phyloP scores from a whole-genome alignment of 2,329 filamentous ascomycete species.

The Clarireedia paspali region DNA sequence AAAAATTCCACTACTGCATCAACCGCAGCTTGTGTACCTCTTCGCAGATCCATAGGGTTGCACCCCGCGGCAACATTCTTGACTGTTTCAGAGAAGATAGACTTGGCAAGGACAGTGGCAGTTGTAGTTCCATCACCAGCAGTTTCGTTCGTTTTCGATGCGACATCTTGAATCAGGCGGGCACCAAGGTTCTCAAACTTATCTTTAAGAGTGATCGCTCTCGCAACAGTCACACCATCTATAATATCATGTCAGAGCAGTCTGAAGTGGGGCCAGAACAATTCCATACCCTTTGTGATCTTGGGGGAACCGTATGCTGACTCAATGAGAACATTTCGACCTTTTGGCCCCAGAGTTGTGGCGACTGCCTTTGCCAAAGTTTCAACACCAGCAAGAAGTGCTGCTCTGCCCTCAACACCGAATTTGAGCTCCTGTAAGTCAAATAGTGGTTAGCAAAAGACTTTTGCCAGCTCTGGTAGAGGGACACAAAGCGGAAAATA shows the following conservation, averaged over 20 bases:
- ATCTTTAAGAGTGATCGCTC: constrained; percentile 88
- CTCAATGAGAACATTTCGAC: constrained; percentile 96
- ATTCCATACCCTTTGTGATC: constrained; percentile 87
- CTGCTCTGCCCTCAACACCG: constrained; percentile 84
- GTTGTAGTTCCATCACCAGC: constrained; percentile 98
- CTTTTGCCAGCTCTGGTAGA: not conserved
- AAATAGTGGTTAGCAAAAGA: constrained; percentile 8
- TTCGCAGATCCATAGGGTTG: constrained; percentile 98
- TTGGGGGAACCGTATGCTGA: constrained; percentile 98
- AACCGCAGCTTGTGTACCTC: constrained; percentile 94
- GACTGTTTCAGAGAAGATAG: constrained; percentile 99
- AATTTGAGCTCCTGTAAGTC: constrained; percentile 85
- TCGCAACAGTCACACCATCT: constrained; percentile 87
- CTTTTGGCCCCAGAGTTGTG: constrained; percentile 94
- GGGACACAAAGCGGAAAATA: too few species aligned
- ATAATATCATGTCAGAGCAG: not conserved
- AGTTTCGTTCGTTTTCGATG: constrained; percentile 98
- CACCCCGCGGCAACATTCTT: constrained; percentile 99
- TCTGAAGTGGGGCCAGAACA: not conserved
- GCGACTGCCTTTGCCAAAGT: constrained; percentile 94
- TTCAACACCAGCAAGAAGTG: constrained; percentile 89
- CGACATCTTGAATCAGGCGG: constrained; percentile 92
- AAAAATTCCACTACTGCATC: constrained; percentile 92
- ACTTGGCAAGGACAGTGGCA: constrained; percentile 90
- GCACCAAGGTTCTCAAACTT: constrained; percentile 99